These are phyloP conservation scores for Aspergillus sp. DNA, from an alignment of 2,329 filamentous ascomycete species.

Conservation along the genomic window DNA sequence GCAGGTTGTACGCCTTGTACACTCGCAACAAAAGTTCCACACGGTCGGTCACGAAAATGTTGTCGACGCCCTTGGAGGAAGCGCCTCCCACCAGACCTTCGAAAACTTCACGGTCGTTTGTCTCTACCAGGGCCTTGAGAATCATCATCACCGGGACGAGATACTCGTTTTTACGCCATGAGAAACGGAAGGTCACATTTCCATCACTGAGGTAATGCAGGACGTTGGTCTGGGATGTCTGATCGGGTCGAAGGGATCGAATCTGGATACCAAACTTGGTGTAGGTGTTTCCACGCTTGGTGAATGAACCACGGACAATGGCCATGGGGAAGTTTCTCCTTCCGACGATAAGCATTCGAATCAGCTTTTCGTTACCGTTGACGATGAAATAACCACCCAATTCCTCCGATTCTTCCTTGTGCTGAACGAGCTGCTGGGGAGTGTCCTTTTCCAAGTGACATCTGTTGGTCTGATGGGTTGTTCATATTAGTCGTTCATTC, in stretches of 20 bases:
- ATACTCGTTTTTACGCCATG: slow-evolving; percentile 95
- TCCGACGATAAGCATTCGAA: slow-evolving; percentile 85
- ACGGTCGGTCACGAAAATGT: slow-evolving; percentile 91
- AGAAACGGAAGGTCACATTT: slow-evolving; percentile 95
- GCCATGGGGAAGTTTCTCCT: slow-evolving; percentile 93
- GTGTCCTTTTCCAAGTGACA: slow-evolving; percentile 87
- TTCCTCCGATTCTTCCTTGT: slow-evolving; percentile 94
- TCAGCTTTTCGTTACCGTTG: slow-evolving; percentile 95
- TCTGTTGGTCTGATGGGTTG: slow-evolving; percentile 62
- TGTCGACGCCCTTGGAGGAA: slow-evolving; percentile 71
- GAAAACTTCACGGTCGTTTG: slow-evolving; percentile 93
- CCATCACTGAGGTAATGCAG: slow-evolving; percentile 94
- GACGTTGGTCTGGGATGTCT: slow-evolving; percentile 96
- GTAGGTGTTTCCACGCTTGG: slow-evolving; percentile 79
- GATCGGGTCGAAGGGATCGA: slow-evolving; percentile 89
- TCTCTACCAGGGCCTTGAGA: slow-evolving; percentile 88
- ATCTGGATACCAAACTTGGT: slow-evolving; percentile 87
- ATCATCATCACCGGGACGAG: slow-evolving; percentile 97
- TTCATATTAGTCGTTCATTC: background rate
- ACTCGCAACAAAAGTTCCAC: slow-evolving; percentile 87
- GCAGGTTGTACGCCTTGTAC: slow-evolving; percentile 85
- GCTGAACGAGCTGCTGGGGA: slow-evolving; percentile 74
- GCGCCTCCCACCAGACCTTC: slow-evolving; percentile 81
- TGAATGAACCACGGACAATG: slow-evolving; percentile 85
- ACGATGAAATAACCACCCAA: slow-evolving; percentile 95